Percentiles rank a stretch among this genome's conserved stretches.
These are phyloP conservation scores for Heritiera fomes DNA, from an alignment of 345 rosid genomes.

Conservation along the genomic window DNA sequence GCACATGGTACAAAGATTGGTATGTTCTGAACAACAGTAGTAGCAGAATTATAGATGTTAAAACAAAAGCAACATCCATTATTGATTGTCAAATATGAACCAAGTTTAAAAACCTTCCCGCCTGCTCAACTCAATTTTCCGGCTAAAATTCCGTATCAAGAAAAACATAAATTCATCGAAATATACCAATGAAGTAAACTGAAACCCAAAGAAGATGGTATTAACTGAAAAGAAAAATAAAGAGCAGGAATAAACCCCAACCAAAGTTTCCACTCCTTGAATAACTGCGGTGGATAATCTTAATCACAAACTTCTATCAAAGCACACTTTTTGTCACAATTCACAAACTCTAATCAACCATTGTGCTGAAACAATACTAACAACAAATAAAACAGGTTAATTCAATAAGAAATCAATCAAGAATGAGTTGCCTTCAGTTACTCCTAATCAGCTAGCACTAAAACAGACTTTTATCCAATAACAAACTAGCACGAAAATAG, in stretches of 20 bases:
- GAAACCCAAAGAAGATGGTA: background rate
- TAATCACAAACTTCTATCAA: background rate
- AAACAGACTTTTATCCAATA: background rate
- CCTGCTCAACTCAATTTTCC: background rate
- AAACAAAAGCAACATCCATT: background rate
- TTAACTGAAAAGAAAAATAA: background rate
- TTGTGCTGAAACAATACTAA: background rate
- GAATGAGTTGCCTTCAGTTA: background rate
- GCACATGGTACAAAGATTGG: background rate
- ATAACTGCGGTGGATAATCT: background rate
- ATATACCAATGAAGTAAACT: conserved; percentile 1
- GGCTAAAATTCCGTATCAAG: background rate
- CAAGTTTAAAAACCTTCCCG: background rate
- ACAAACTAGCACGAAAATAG: background rate
- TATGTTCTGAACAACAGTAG: background rate
- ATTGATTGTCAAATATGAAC: background rate
- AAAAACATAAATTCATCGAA: background rate
- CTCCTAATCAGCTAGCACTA: background rate
- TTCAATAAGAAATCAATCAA: background rate
- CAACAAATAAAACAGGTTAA: background rate
- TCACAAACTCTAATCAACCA: background rate
- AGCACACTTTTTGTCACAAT: background rate
- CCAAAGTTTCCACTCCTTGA: background rate
- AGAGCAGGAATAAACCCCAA: background rate
- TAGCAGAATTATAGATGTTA: background rate